Conservation (phyloP, 805 yeast genomes). For the Millerago galiae region DNA sequence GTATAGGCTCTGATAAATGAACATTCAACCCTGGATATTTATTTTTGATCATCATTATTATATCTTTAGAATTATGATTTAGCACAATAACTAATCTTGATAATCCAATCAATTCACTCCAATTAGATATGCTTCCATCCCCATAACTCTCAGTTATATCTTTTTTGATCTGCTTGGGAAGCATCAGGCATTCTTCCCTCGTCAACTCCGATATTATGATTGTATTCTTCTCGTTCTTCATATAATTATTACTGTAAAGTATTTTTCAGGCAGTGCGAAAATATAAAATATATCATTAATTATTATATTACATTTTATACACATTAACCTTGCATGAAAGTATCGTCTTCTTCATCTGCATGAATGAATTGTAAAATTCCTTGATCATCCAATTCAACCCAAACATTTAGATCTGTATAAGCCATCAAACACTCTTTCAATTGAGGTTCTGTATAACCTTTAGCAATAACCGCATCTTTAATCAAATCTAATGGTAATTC, state of each 20-base stretch:
- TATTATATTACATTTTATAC: background rate
- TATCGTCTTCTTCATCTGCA: slow-evolving; percentile 14
- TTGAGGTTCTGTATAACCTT: slow-evolving; percentile 80
- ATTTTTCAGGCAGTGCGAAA: background rate
- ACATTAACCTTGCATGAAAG: background rate
- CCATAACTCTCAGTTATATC: slow-evolving; percentile 11
- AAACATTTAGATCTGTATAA: slow-evolving; percentile 64
- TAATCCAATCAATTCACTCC: slow-evolving; percentile 34
- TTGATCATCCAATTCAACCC: slow-evolving; percentile 64
- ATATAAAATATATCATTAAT: background rate
- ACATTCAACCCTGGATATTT: slow-evolving; percentile 21
- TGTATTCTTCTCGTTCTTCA: slow-evolving; percentile 11
- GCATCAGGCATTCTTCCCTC: slow-evolving; percentile 14
- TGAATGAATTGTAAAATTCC: slow-evolving; percentile 53
- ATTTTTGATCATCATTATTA: slow-evolving; percentile 18
- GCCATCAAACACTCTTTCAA: slow-evolving; percentile 69
- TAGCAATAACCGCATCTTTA: slow-evolving; percentile 59
- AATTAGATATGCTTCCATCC: slow-evolving; percentile 19
- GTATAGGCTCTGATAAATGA: slow-evolving; percentile 29
- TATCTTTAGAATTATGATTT: slow-evolving; percentile 22
- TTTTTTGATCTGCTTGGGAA: slow-evolving; percentile 14
- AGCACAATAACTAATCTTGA: slow-evolving; percentile 37
- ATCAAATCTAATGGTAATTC: slow-evolving; percentile 40
- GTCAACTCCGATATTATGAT: slow-evolving; percentile 20
- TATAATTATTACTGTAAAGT: background rate